Percentiles rank a stretch among this genome's conserved stretches.
Conservation (phyloP, 2,329 filamentous ascomycete genomes). For the Ophiostoma piceae region DNA sequence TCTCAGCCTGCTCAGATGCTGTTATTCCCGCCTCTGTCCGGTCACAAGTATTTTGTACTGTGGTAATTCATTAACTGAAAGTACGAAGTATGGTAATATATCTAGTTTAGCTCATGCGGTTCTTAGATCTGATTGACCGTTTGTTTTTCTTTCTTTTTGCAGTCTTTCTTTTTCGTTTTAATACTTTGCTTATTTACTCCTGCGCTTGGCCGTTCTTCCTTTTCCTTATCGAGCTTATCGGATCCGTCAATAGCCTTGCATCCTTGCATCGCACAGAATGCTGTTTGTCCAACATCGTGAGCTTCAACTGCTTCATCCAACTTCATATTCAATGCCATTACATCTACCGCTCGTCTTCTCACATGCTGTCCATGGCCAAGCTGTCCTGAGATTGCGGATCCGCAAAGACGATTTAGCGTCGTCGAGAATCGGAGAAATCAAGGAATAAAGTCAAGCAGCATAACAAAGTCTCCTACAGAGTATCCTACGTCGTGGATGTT, state of each 20-base stretch:
- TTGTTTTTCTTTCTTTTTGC: neutral
- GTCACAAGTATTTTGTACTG: neutral
- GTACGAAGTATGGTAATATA: too few species aligned
- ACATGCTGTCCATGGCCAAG: neutral
- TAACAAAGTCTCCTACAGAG: neutral
- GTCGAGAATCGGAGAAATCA: neutral
- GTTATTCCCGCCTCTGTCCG: conserved; percentile 10
- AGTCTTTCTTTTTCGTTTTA: neutral
- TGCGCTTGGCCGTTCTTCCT: neutral
- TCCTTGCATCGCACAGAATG: neutral
- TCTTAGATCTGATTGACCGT: neutral
- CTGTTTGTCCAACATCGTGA: neutral
- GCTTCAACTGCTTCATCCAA: conserved; percentile 1
- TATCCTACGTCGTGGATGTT: neutral
- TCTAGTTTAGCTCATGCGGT: neutral
- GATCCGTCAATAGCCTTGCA: neutral
- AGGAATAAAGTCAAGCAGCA: neutral
- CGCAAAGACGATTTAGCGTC: neutral
- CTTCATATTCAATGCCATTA: neutral
- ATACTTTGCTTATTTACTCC: neutral
- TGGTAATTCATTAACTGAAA: neutral
- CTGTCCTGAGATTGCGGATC: neutral
- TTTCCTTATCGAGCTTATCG: neutral
- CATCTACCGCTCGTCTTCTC: neutral
- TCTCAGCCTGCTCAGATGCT: neutral